These are phyloP conservation scores for Backusella tuberculispora DNA, from an alignment of 192 early-diverging fungal species.

Conservation along the genomic window DNA sequence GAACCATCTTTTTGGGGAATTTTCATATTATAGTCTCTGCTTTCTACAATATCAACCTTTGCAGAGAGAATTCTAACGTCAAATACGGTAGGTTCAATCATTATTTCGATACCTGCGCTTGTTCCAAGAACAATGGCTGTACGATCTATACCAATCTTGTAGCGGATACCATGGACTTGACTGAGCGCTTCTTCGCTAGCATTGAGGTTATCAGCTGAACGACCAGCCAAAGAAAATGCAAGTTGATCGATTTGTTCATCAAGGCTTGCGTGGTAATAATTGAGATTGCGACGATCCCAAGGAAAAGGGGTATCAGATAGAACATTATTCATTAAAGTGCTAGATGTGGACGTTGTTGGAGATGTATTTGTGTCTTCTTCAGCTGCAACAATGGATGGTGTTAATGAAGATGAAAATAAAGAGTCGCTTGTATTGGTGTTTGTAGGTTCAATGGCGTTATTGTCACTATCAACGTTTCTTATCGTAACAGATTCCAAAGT, in stretches of 20 bases:
- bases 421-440: not conserved
- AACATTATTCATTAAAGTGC: not conserved
- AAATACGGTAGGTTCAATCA: conserved; percentile 23
- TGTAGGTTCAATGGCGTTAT: not conserved
- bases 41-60: conserved; percentile 7
- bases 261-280: conserved; percentile 3
- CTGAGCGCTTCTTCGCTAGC: not conserved
- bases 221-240: conserved; percentile 23
- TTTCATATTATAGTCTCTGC: conserved; percentile 18
- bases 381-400: not conserved
- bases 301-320: conserved; percentile 8
- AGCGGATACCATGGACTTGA: conserved; percentile 23
- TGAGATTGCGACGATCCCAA: conserved; percentile 14
- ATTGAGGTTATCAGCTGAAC: conserved; percentile 18
- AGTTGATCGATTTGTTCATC: conserved; percentile 34
- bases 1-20: not conserved
- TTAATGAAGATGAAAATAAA: not conserved
- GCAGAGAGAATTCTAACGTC: conserved; percentile 9
- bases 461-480: not conserved
- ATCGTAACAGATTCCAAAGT: conserved; percentile 17
- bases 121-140: conserved; percentile 33
- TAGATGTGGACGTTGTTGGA: not conserved
- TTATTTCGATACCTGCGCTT: conserved; percentile 25
- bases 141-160: conserved; percentile 24
- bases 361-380: not conserved